Conservation (phyloP, 768 basidiomycete species). For the Lentinus brumalis region DNA sequence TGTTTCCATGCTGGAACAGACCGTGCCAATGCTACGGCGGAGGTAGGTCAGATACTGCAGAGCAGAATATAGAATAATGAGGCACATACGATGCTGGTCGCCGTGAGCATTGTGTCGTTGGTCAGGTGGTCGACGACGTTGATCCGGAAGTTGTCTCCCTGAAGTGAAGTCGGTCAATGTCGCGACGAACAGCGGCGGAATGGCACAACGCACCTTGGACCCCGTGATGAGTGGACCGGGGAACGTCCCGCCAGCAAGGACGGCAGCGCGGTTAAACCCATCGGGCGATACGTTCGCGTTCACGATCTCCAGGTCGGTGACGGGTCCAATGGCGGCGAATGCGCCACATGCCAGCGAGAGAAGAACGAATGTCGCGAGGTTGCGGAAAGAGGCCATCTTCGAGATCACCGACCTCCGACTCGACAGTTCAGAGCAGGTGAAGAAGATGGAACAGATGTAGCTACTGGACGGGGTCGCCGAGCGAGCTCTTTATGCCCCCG, state of each 20-base stretch:
- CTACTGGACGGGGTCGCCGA: too few relatives aligned
- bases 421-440: too few relatives aligned
- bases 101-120: constrained; percentile 35
- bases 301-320: constrained; percentile 23
- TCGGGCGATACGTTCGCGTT: constrained; percentile 25
- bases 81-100: constrained; percentile 37
- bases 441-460: too few relatives aligned
- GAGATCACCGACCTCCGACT: too few relatives aligned
- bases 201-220: constrained; percentile 35
- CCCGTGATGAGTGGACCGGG: constrained; percentile 51
- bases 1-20: constrained; percentile 43
- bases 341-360: background rate
- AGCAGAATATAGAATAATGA: background rate
- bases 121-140: constrained; percentile 37
- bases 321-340: constrained; percentile 26
- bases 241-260: constrained; percentile 46
- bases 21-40: constrained; percentile 44
- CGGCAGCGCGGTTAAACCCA: constrained; percentile 31
- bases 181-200: background rate
- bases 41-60: background rate
- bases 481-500: too few relatives aligned
- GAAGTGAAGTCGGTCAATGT: background rate
- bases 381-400: too few relatives aligned
- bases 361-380: too few relatives aligned
- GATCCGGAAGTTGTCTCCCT: constrained; percentile 37